Percentiles rank a stretch among this genome's conserved stretches.
phyloP scores from a whole-genome alignment of 495 filamentous ascomycete genomes.

The Neurospora tetrasperma region DNA sequence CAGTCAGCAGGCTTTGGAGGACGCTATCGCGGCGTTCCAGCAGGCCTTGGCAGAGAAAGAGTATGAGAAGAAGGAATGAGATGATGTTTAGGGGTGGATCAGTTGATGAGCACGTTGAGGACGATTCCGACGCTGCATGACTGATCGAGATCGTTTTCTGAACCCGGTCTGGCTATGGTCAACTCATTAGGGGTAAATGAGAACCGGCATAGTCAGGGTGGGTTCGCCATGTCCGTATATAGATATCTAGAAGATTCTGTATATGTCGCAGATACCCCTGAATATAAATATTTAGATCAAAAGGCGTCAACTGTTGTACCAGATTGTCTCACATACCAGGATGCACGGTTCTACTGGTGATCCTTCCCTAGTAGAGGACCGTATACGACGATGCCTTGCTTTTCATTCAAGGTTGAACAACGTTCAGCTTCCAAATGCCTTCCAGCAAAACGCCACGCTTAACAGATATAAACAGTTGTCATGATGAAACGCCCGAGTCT shows the following conservation, averaged over 20 bases:
- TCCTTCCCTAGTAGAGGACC: background rate
- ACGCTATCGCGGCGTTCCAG: slow-evolving; percentile 21
- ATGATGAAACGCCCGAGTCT: background rate
- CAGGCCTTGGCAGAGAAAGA: slow-evolving; percentile 13
- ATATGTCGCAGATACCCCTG: background rate
- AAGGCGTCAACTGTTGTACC: background rate
- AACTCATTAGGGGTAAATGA: background rate
- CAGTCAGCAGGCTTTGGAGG: slow-evolving; percentile 17
- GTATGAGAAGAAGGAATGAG: background rate
- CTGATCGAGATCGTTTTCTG: background rate
- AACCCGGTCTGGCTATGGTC: background rate
- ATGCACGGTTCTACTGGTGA: background rate
- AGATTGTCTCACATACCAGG: background rate
- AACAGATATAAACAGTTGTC: background rate
- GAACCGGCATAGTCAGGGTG: background rate
- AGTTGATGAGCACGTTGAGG: background rate
- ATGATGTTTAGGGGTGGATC: background rate
- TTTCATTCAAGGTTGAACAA: background rate
- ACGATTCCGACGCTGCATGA: background rate
- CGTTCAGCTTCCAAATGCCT: background rate
- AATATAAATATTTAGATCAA: background rate
- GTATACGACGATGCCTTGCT: background rate
- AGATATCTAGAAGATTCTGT: background rate
- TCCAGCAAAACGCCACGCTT: background rate
- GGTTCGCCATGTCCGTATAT: background rate